Base-by-base conservation (phyloP, 1,139 yeast genomes). In the Yamadazyma mexicana region DNA sequence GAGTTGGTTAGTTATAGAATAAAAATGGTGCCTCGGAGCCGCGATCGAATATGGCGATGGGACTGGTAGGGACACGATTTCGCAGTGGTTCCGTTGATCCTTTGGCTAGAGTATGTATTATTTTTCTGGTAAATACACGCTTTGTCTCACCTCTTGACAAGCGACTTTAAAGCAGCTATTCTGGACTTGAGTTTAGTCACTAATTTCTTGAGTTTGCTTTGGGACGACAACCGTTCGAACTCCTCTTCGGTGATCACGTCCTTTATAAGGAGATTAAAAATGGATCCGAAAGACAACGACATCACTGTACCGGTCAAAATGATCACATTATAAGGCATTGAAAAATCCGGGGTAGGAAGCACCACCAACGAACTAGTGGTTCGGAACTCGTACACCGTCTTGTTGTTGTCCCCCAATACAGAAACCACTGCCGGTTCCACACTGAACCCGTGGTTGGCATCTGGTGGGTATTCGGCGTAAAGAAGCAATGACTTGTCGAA, bases 281-380 rank as follows among this genome's bases (percentile, higher is more conserved):
- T 56, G 0, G 94, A 79, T 3, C 98, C 98, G 65, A 91, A 92
- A 0, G 92, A 83, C 45, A 92, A 66, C 0, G 98, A 91, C 86
- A 92, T 85, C 9, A 89, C 85, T 0, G 98, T 94, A 17, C 96
- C 87, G 0, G 98, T 87, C 47, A 94, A 71, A 35, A 94, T 94
- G 44, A 94, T 92, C 35, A 94, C 99, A 55, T 94, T 94, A 59
- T 94, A 94, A 1, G 98, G 98, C 99, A 94, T 94, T 44, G 96
- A 87, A 62, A 94, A 94, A 66, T 94, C 99, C 0, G 99, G 99
- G 0, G 98, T 94, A 2, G 98, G 97, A 38, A 94, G 73, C 0
- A 95, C 81, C 35, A 94, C 70, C 42, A 94, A 68, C 39, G 91
- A 73, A 33, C 97, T 86, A 1, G 97, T 81, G 0, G 98, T 88